phyloP scores from a whole-genome alignment of 2,329 filamentous ascomycete species.

The Aspergillus sp. region DNA sequence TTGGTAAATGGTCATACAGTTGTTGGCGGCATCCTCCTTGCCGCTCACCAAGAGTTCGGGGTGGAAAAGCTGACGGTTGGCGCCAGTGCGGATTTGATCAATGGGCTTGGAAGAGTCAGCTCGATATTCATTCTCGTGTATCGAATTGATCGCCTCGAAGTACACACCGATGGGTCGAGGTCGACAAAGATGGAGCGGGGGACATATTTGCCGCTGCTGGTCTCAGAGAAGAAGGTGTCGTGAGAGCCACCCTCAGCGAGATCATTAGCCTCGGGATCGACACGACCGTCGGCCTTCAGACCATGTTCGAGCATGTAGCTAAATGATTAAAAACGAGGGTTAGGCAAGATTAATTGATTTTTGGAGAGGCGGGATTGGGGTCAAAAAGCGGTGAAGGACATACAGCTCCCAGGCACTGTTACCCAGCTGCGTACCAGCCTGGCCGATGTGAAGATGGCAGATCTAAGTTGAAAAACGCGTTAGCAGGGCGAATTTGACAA shows the following conservation, averaged over 20 bases:
- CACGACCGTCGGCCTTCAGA: slow-evolving; percentile 55
- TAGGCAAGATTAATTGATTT: no score
- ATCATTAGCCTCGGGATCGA: slow-evolving; percentile 51
- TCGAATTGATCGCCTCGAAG: neutral
- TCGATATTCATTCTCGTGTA: neutral
- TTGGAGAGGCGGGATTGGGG: neutral
- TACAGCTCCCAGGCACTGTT: slow-evolving; percentile 68
- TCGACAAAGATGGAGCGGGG: slow-evolving; percentile 65
- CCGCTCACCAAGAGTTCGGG: slow-evolving; percentile 63
- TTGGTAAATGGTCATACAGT: slow-evolving; percentile 44
- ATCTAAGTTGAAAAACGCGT: slow-evolving; percentile 41
- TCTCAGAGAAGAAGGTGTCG: slow-evolving; percentile 65
- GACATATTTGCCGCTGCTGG: slow-evolving; percentile 61
- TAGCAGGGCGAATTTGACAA: slow-evolving; percentile 3
- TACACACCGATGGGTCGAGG: slow-evolving; percentile 57
- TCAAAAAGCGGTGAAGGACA: slow-evolving; percentile 32
- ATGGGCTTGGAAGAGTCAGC: slow-evolving; percentile 45
- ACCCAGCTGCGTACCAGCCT: slow-evolving; percentile 63
- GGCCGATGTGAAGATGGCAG: slow-evolving; percentile 64
- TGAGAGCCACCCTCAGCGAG: slow-evolving; percentile 53
- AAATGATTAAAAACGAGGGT: slow-evolving; percentile 4
- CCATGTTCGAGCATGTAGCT: slow-evolving; percentile 66
- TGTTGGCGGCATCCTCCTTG: slow-evolving; percentile 66
- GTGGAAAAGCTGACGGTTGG: slow-evolving; percentile 61
- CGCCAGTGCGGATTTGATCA: slow-evolving; percentile 62